Evolutionary conservation across 768 basidiomycete genomes (phyloP), one percentile per base, ranked within the genome.

Genomic region (Daedalea quercina): DNA sequence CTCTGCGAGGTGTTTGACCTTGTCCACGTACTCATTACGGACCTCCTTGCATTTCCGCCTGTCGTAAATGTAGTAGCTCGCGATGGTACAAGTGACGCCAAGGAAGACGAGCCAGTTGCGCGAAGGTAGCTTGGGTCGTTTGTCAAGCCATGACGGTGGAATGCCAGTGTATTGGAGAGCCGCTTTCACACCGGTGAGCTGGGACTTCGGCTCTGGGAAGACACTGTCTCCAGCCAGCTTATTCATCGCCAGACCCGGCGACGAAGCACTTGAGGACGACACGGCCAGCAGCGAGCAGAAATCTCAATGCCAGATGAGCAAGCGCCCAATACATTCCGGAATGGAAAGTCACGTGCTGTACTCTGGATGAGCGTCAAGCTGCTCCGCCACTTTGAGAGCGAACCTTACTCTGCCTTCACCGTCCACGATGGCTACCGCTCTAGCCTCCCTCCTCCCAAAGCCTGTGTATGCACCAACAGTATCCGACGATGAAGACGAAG

Each of bases 101-200:
- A 93, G 77, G 73, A 98, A 97, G 63, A 95, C 93, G 58, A 91
- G 81, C 93, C 92, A 94, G 62, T 96, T 96, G 56, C 91, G 79
- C 0, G 90, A 92, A 3, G 94, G 95, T 15, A 94, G 76, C 57
- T 81, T 83, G 1, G 94, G 94, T 33, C 87, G 81, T 66, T 88
- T 90, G 59, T 84, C 80, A 37, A 96, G 75, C 80, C 91, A 92
- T 46, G 85, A 85, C 15, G 83, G 74, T 22, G 81, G 79, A 26
- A 82, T 73, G 42, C 80, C 80, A 20, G 79, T 86, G 70, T 84
- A 85, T 60, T 76, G 73, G 55, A 90, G 76, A n/a, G 78, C 82
- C 20, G 77, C 69, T 52, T 74, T 76, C 43, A 84, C 60, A 43
- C 87, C 87, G 37, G 85, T 84, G 59, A 68, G 66, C 9, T 53